These are phyloP conservation scores for Trypanosoma platydactyli DNA, from an alignment of 208 protist species.

Conservation along the genomic window DNA sequence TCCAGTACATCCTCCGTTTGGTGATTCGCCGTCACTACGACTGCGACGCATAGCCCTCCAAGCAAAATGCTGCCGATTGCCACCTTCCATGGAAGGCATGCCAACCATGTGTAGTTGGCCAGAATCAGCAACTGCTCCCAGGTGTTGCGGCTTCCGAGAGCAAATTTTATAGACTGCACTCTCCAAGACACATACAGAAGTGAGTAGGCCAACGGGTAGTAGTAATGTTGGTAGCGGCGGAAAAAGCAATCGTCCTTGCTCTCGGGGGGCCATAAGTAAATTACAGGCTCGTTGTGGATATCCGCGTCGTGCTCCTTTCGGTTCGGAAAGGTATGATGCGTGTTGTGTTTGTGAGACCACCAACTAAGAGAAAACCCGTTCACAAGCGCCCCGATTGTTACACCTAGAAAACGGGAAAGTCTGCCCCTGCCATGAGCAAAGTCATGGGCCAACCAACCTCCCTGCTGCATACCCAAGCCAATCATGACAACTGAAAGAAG, in stretches of 20 bases:
- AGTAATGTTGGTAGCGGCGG: constrained; percentile 68
- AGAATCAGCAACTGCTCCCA: constrained; percentile 56
- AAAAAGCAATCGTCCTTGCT: constrained; percentile 52
- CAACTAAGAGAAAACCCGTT: constrained; percentile 69
- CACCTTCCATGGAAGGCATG: constrained; percentile 62
- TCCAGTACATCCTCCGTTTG: constrained; percentile 85
- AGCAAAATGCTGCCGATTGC: constrained; percentile 66
- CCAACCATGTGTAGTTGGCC: constrained; percentile 73
- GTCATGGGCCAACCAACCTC: constrained; percentile 78
- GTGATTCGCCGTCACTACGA: constrained; percentile 79
- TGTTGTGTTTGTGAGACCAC: constrained; percentile 85
- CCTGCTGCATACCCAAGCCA: constrained; percentile 78
- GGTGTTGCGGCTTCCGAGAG: constrained; percentile 55
- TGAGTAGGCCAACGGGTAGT: constrained; percentile 68
- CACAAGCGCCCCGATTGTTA: constrained; percentile 46
- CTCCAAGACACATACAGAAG: constrained; percentile 83
- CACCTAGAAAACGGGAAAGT: constrained; percentile 46
- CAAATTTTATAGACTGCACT: constrained; percentile 67
- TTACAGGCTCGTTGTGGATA: constrained; percentile 77
- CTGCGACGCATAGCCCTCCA: constrained; percentile 66
- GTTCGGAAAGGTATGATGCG: constrained; percentile 83
- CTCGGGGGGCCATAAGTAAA: constrained; percentile 68
- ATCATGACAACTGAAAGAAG: constrained; percentile 59
- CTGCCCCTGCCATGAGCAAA: constrained; percentile 60
- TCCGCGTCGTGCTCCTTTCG: constrained; percentile 68